These are phyloP conservation scores for Phialophora expanda DNA, from an alignment of 2,329 filamentous ascomycete species.

Conservation along the genomic window DNA sequence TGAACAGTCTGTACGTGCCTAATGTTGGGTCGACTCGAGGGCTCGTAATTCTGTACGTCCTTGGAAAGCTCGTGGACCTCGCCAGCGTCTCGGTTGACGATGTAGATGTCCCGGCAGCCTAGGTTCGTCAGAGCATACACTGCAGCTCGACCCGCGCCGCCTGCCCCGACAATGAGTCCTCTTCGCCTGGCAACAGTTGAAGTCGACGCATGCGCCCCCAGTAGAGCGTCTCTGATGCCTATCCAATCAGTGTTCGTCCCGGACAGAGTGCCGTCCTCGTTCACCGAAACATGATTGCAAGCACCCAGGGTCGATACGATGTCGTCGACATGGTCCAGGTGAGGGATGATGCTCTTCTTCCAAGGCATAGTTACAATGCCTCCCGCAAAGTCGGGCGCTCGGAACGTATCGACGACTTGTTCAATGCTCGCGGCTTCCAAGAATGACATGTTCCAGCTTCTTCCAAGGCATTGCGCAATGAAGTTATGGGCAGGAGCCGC, in stretches of 20 bases:
- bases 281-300: constrained; percentile 23
- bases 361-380: constrained; percentile 52
- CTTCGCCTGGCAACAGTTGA: constrained; percentile 53
- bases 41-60: constrained; percentile 20
- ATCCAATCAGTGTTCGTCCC: constrained; percentile 55
- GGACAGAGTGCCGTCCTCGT: constrained; percentile 38
- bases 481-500: constrained; percentile 50
- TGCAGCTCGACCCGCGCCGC: constrained; percentile 77
- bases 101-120: constrained; percentile 40
- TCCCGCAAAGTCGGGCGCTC: constrained; percentile 43
- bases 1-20: constrained; percentile 64
- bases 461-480: constrained; percentile 45
- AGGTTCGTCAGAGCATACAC: constrained; percentile 68
- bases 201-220: constrained; percentile 42
- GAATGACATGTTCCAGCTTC: constrained; percentile 45
- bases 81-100: constrained; percentile 40
- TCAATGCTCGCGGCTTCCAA: constrained; percentile 45
- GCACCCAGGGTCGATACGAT: constrained; percentile 44
- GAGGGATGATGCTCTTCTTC: constrained; percentile 48
- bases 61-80: constrained; percentile 15
- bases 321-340: constrained; percentile 45
- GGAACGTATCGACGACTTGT: constrained; percentile 43
- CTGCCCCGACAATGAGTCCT: constrained; percentile 61
- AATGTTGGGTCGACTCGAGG: constrained; percentile 45
- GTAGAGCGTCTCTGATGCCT: constrained; percentile 49